Percentiles rank a stretch among this genome's conserved stretches.
These are phyloP conservation scores for Hypholoma fasciculare DNA, from an alignment of 768 basidiomycete genomes.

Conservation along the genomic window DNA sequence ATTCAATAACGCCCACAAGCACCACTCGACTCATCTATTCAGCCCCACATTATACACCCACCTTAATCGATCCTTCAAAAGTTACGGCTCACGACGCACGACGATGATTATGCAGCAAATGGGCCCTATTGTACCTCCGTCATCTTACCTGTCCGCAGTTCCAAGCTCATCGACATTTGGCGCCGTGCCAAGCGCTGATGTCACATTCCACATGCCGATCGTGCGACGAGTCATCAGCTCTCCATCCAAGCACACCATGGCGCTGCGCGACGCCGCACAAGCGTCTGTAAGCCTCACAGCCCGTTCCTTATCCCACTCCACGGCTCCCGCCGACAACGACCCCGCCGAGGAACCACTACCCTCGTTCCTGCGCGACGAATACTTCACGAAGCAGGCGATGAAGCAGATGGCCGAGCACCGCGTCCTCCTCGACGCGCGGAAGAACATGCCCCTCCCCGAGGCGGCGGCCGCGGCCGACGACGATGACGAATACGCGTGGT, in stretches of 20 bases:
- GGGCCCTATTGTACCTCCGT: not conserved
- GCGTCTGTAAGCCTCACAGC: not conserved
- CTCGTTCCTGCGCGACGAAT: constrained; percentile 1
- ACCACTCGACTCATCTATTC: not conserved
- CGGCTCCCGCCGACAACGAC: not conserved
- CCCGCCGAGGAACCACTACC: not conserved
- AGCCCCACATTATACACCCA: no score
- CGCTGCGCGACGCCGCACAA: not conserved
- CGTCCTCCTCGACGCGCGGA: constrained; percentile 1
- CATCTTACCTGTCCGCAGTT: not conserved
- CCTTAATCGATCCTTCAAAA: no score
- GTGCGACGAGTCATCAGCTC: constrained; percentile 4
- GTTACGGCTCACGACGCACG: not conserved
- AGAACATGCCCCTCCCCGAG: not conserved
- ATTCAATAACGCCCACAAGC: not conserved
- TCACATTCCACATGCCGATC: not conserved
- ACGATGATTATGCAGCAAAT: constrained; percentile 2
- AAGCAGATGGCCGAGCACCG: constrained; percentile 8
- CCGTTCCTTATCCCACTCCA: not conserved
- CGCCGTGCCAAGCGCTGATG: not conserved
- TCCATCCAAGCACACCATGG: not conserved
- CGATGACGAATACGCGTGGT: constrained; percentile 25
- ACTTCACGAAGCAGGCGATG: constrained; percentile 1
- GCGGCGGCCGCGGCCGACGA: not conserved
- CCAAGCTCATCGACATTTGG: not conserved